A percentile compares a stretch with the other conserved stretches of the same genome.
These are phyloP conservation scores for Aspergillus terreus DNA, from an alignment of 2,329 filamentous ascomycete species.

Conservation along the genomic window DNA sequence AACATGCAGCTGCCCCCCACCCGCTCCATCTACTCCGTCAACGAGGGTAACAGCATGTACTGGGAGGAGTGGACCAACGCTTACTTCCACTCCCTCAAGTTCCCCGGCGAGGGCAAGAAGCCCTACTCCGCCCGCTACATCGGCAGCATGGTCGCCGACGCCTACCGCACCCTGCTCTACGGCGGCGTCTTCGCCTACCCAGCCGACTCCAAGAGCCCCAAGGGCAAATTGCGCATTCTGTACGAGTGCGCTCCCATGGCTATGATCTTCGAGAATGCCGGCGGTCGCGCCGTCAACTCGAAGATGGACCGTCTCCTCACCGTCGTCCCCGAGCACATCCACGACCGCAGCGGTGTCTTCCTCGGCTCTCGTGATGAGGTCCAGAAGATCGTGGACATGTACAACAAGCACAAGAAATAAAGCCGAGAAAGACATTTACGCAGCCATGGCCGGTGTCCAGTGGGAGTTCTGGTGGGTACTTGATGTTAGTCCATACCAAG, in stretches of 20 bases:
- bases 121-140: constrained; percentile 96
- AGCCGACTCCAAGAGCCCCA: constrained; percentile 95
- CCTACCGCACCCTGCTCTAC: constrained; percentile 91
- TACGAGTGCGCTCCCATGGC: constrained; percentile 99
- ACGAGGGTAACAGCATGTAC: constrained; percentile 97
- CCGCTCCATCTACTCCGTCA: constrained; percentile 91
- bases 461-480: constrained; percentile 6
- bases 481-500: not conserved
- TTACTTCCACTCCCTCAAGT: constrained; percentile 89
- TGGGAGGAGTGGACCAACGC: constrained; percentile 84
- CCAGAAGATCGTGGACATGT: constrained; percentile 85
- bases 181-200: constrained; percentile 98
- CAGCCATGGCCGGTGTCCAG: constrained; percentile 5
- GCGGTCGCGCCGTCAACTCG: constrained; percentile 87
- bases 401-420: constrained; percentile 52
- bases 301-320: constrained; percentile 88
- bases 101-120: constrained; percentile 66
- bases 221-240: constrained; percentile 94
- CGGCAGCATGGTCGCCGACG: constrained; percentile 96
- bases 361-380: constrained; percentile 93
- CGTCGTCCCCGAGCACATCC: constrained; percentile 85
- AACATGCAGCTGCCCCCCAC: constrained; percentile 81
- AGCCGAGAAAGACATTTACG: not conserved
- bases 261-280: constrained; percentile 97
- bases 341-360: constrained; percentile 94